Evolutionary conservation across 1,284 basidiomycete genomes (phyloP).

Genomic region (Anthracocystis setariae): DNA sequence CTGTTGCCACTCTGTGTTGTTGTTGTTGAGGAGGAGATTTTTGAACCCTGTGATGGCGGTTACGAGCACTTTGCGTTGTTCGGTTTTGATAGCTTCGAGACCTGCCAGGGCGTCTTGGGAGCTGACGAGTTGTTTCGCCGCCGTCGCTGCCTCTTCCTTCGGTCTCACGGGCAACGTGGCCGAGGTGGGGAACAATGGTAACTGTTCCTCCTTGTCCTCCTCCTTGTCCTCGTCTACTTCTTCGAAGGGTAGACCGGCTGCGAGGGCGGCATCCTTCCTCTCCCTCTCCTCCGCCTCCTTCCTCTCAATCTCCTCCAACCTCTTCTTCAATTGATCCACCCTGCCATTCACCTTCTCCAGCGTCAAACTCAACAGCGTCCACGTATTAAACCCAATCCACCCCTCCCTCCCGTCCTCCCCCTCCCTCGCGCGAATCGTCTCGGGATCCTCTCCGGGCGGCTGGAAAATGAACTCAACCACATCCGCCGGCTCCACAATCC

Average conservation of each 20-base stretch:
- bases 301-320: constrained; percentile 50
- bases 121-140: constrained; percentile 16
- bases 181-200: constrained; percentile 49
- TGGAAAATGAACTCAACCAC: constrained; percentile 86
- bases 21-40: constrained; percentile 4
- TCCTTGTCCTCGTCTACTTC: neutral
- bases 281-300: constrained; percentile 50
- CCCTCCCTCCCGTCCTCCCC: constrained; percentile 25
- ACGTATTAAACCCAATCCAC: constrained; percentile 62
- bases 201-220: constrained; percentile 18
- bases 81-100: constrained; percentile 59
- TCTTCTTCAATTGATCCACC: constrained; percentile 60
- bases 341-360: constrained; percentile 66
- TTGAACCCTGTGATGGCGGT: constrained; percentile 48
- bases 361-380: constrained; percentile 57
- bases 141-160: constrained; percentile 11
- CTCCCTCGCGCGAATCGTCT: neutral
- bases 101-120: constrained; percentile 44
- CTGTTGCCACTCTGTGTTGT: constrained; percentile 35
- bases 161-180: constrained; percentile 37
- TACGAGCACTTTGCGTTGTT: constrained; percentile 65
- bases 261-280: constrained; percentile 43
- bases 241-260: constrained; percentile 32
- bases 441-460: constrained; percentile 31
- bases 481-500: constrained; percentile 92